Base-by-base conservation (phyloP, 2,329 filamentous ascomycete genomes). In the Hymenoscyphus albidus region DNA sequence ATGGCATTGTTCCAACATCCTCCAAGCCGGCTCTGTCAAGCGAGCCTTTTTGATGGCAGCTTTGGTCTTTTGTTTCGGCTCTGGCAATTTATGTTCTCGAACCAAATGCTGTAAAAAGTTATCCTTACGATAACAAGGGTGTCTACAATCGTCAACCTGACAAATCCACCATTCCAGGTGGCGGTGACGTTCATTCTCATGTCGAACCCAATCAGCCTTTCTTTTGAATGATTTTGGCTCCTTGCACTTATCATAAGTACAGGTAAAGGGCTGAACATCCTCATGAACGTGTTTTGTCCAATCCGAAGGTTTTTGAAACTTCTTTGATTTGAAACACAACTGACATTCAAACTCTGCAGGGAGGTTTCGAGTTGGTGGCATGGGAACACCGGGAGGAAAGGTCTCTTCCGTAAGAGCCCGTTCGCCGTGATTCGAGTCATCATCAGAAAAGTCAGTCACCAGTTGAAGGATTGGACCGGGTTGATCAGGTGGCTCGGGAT, bases 251-350 rank as follows among this genome's bases (percentile, higher is more conserved):
- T 90, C 87, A 80, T 94, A 97, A 0, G 93, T 97, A 77, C 93
- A 97, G 2, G 92, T 96, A 71, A 97, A 97, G 0, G 93, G 93
- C 74, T 95, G 91, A 0, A 97, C 87, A 74, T 97, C 93, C 77
- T 97, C 93, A 71, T 96, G 92, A 0, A 97, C 91, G 73, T 97
- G 93, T 76, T 97, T 97, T 1, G 93, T 96, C 93, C 93, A 97
- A 77, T 97, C 93, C 0, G 93, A 97, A 16, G 93, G 93, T 76
- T 97, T 97, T 71, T 88, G 86, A 71, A 95, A 93, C 72, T 88
- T 92, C 80, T 95, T 96, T 61, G 88, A 84, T 70, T 88, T 86
- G 79, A 92, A 97, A 78, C 93, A 97, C 27, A 97, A 80, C 44
- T 90, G 89, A 70, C 93, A 97, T 78, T 97, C 93, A 67, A 97